Conservation (phyloP, 2,329 filamentous ascomycete species). For the Aspergillus vadensis region DNA sequence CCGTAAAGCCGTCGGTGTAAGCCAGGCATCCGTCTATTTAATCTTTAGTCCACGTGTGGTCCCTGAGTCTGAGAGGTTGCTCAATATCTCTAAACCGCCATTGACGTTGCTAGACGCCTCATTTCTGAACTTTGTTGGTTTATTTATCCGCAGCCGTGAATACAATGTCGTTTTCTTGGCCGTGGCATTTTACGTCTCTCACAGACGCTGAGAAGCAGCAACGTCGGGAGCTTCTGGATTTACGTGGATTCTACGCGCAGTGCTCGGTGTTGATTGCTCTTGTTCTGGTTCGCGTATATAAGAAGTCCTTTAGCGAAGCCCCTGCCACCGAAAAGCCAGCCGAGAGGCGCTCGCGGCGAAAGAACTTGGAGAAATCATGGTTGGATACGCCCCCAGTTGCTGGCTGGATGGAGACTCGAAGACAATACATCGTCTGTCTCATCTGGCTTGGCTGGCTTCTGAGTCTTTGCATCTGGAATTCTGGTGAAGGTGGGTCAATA, state of each 20-base stretch:
- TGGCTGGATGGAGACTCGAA: slow-evolving; percentile 52
- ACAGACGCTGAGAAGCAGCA: slow-evolving; percentile 52
- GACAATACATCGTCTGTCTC: slow-evolving; percentile 52
- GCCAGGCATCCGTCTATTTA: slow-evolving; percentile 9
- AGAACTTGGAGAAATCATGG: slow-evolving; percentile 39
- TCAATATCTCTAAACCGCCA: neutral
- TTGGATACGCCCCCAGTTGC: slow-evolving; percentile 46
- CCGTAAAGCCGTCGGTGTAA: slow-evolving; percentile 7
- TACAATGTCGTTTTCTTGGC: slow-evolving; percentile 37
- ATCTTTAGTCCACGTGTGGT: neutral
- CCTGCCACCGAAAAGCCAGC: slow-evolving; percentile 6
- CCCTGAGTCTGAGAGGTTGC: neutral
- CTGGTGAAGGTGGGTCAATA: slow-evolving; percentile 54
- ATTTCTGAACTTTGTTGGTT: neutral
- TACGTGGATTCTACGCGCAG: slow-evolving; percentile 59
- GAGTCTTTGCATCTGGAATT: slow-evolving; percentile 52
- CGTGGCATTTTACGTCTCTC: slow-evolving; percentile 57
- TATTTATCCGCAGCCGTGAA: neutral
- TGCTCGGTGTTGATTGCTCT: slow-evolving; percentile 53
- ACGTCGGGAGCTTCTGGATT: slow-evolving; percentile 56
- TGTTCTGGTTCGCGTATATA: slow-evolving; percentile 42
- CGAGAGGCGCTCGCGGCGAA: slow-evolving; percentile 9
- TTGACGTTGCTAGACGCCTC: neutral
- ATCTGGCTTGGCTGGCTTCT: slow-evolving; percentile 58
- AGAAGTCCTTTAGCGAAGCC: slow-evolving; percentile 14